Percentiles rank a stretch among this genome's conserved stretches.
phyloP scores from a whole-genome alignment of 345 rosid species.

The Corymbia maculata region DNA sequence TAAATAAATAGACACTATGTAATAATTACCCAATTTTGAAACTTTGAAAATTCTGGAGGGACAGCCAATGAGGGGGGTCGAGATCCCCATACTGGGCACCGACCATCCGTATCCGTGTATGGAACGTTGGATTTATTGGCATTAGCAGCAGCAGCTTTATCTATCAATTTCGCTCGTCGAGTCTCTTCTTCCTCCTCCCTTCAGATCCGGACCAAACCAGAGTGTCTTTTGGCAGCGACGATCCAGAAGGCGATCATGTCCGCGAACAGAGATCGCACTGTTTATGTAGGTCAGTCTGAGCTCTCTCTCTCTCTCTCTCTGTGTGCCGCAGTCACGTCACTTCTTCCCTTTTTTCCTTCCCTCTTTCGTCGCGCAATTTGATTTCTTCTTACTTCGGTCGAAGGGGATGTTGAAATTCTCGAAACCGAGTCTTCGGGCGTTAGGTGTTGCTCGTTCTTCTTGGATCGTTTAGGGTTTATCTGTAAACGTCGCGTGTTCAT shows the following conservation, averaged over 20 bases:
- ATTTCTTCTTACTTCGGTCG: not conserved
- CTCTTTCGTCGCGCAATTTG: not conserved
- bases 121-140: not conserved
- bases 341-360: not conserved
- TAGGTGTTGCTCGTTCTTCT: not conserved
- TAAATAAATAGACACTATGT: too few species aligned
- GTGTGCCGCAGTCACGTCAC: not conserved
- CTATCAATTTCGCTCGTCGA: not conserved
- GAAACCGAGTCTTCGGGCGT: not conserved
- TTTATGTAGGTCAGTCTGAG: slow-evolving; percentile 38
- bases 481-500: not conserved
- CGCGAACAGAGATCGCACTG: slow-evolving; percentile 35
- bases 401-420: not conserved
- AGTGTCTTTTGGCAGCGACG: not conserved
- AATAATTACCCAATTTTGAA: not conserved
- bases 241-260: slow-evolving; percentile 23
- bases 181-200: not conserved
- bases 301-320: not conserved
- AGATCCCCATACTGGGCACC: not conserved
- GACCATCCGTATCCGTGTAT: not conserved
- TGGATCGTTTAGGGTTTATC: not conserved
- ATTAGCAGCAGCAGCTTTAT: not conserved
- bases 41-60: not conserved
- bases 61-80: not conserved
- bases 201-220: not conserved